Evolutionary conservation across 164 flowering plant genomes (phyloP), one percentile per base, ranked within the genome.

Genomic region (Cinnamomum micranthum): DNA sequence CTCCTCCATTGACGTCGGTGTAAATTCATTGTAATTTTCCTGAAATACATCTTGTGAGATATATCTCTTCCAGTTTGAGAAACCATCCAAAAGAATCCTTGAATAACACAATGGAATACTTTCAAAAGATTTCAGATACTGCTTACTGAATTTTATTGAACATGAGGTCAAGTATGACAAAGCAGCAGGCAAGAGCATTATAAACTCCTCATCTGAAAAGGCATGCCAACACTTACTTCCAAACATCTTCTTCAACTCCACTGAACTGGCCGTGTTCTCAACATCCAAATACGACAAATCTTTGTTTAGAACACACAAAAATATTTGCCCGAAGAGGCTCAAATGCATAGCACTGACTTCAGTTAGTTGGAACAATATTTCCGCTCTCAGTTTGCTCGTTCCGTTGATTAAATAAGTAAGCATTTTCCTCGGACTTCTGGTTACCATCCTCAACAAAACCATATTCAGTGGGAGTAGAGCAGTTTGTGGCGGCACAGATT

Each of bases 131-230:
- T 73, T 68, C 72, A 70, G 41, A 68, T 27, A 74, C 69, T 78
- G 84, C 73, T 80, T 81, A 28, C 88, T 86, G 51, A 81, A 86
- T 74, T 78, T 88, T 68, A 51, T 24, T 14, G 71, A 65, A 74
- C 78, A 62, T 41, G 85, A 85, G 41, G 81, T 73, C 75, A 95
- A 70, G 81, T 79, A 93, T 63, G 84, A 81, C 63, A 84, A 69
- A 74, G 89, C 87, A 81, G 87, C 85, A 66, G 99, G 98, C 75
- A 95, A 82, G 76, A 92, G 94, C 86, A 95, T 80, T 78, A 95
- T 23, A 65, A 80, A 80, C n/a, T 88, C 86, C 65, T 86, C 85
- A 80, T 86, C 86, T 52, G 93, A 82, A 82, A 80, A 75, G 63
- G 71, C 68, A 77, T 17, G 9, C 23, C 12, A 68, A 77, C 28